A percentile compares a stretch with the other conserved stretches of the same genome.
These are phyloP conservation scores for Tulasnella sp. DNA, from an alignment of 768 basidiomycete genomes.

Conservation along the genomic window DNA sequence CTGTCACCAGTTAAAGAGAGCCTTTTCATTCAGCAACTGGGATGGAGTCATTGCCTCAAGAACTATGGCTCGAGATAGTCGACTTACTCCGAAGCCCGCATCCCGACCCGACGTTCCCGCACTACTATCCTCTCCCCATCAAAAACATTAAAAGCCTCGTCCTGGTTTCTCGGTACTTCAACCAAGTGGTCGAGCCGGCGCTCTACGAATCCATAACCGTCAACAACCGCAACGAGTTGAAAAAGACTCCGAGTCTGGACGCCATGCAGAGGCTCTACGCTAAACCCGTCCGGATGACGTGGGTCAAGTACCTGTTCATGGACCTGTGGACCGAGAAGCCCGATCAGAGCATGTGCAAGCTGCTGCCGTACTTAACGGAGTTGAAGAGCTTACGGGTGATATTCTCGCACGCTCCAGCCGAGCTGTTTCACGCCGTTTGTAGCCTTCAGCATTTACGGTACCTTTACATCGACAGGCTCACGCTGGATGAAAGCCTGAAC, in stretches of 20 bases:
- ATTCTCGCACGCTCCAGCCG: not conserved
- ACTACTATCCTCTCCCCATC: not conserved
- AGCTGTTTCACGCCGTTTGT: not conserved
- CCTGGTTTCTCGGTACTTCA: not conserved
- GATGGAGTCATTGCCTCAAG: not conserved
- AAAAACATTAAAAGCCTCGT: not conserved
- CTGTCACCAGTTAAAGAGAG: not conserved
- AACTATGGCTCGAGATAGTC: not conserved
- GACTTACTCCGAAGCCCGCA: not conserved
- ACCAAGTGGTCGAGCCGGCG: not conserved
- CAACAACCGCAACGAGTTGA: not conserved
- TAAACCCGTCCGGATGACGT: not conserved
- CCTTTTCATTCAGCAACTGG: not conserved
- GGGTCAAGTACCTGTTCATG: not conserved
- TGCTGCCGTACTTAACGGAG: not conserved
- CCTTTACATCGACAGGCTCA: not conserved
- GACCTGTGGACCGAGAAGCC: not conserved
- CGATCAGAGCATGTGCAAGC: not conserved
- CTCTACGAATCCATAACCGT: not conserved
- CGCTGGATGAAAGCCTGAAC: not conserved
- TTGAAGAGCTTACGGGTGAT: not conserved
- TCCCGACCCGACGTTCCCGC: not conserved
- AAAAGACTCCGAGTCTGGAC: not conserved
- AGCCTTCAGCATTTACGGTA: not conserved
- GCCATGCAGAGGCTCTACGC: not conserved